Conservation (phyloP, 2,329 filamentous ascomycete genomes). For the Nemania sp. region DNA sequence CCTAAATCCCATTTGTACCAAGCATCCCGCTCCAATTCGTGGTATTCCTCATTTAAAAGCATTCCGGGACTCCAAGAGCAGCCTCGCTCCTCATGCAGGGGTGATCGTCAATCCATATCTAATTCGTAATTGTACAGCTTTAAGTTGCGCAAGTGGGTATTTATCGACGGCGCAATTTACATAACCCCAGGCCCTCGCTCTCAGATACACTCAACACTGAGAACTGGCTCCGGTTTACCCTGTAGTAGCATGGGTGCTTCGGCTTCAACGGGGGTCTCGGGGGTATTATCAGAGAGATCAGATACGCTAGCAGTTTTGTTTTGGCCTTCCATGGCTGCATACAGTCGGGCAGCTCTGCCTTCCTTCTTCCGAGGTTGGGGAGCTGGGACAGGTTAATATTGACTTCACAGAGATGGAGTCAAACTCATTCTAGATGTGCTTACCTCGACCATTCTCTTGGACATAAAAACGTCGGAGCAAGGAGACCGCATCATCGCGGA, state of each 20-base stretch:
- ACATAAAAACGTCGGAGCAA: slow-evolving; percentile 93
- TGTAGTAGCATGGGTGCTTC: slow-evolving; percentile 25
- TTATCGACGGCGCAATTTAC: not conserved
- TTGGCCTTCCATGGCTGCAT: slow-evolving; percentile 38
- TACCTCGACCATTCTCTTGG: slow-evolving; percentile 93
- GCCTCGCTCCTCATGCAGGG: slow-evolving; percentile 21
- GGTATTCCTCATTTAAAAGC: slow-evolving; percentile 23
- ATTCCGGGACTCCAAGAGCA: slow-evolving; percentile 25
- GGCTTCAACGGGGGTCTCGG: slow-evolving; percentile 32
- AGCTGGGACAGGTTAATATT: slow-evolving; percentile 31
- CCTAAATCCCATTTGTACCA: slow-evolving; percentile 10
- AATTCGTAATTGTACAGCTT: slow-evolving; percentile 26
- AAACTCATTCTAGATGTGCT: slow-evolving; percentile 32
- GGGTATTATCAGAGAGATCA: slow-evolving; percentile 37
- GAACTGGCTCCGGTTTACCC: slow-evolving; percentile 13
- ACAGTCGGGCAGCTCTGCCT: slow-evolving; percentile 42
- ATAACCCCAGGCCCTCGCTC: not conserved
- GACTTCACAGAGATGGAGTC: slow-evolving; percentile 12
- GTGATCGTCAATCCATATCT: slow-evolving; percentile 26
- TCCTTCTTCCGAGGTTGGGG: slow-evolving; percentile 45
- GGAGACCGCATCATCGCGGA: slow-evolving; percentile 90
- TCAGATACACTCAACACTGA: slow-evolving; percentile 20
- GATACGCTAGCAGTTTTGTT: slow-evolving; percentile 32
- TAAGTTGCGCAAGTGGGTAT: not conserved
- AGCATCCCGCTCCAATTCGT: slow-evolving; percentile 22